Evolutionary conservation across 148 eudicot species (phyloP), one percentile per base, ranked within the genome.

Genomic region (Arbutus unedo): DNA sequence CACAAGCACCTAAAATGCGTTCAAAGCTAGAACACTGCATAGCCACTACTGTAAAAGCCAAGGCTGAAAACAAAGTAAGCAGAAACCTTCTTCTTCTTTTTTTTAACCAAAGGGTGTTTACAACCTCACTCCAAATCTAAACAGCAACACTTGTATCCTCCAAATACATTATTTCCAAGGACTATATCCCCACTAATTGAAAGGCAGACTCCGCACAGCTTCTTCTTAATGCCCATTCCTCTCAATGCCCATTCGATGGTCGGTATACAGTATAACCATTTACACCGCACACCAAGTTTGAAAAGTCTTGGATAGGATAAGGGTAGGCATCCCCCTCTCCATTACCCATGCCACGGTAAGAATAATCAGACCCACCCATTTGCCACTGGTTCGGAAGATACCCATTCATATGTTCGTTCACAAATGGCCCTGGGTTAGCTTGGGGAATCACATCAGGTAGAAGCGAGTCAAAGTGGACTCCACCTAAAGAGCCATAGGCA

Each of bases 221-320:
- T 25, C 45, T 38, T 56, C 48, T 91, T 86, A 31, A 31, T 31
- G 38, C 38, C 38, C 38, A 31, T 6, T 51, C 54, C 11, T 13
- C 3, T 9, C 71, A 93, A 78, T 84, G 95, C 68, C 99, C 94
- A 86, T 87, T 93, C 47, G 98, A 93, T 70, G 99, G 97, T 81
- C 93, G 86, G 88, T 87, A 93, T 81, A 94, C 84, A 9, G 89
- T 64, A 62, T 96, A 93, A 38, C 93, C 92, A 85, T 93, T 92
- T 13, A 91, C 82, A 56, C 91, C 92, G n/a, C 90, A 79, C 8
- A 88, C 82, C 81, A 91, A 74, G 79, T 91, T 93, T 8, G 97
- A 74, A 83, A 91, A 93, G 51, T 92, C 98, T 0, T 92, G 89
- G 44, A 89, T 78, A 71, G 86, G 89, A 85, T 90, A 94, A 7